Evolutionary conservation across 2,329 filamentous ascomycete genomes (phyloP), one percentile per base, ranked within the genome.

Genomic region (Cytospora leucostoma): DNA sequence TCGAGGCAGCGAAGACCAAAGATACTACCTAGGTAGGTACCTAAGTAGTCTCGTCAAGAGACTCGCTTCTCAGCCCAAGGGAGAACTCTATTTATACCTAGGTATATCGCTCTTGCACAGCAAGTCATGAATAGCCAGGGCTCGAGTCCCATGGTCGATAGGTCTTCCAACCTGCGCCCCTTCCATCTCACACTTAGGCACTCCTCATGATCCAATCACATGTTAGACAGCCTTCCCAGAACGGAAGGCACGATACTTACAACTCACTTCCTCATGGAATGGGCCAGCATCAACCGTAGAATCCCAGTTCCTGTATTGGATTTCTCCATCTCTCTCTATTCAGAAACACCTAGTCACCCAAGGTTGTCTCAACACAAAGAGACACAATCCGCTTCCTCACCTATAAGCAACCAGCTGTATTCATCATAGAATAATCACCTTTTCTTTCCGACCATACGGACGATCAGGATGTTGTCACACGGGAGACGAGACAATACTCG

Each of bases 391-490:
- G 44, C 7, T 35, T 33, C n/a, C 32, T 19, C 40, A 34, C 64
- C 51, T 61, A 35, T 38, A 17, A 47, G 12, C 38, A 15, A 50
- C 33, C 15, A 51, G 13, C 15, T 8, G 4, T 54, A 52, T 35
- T 12, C 21, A 56, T 44, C 33, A 33, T 49, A 37, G 32, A n/a
- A 27, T 10, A 44, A 19, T 47, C 44, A 21, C 44, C 7, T 37
- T 12, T 11, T 33, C 12, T 32, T 47, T 27, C 17, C 17, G 1
- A n/a, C n/a, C 11, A 19, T 27, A 47, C 19, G 35, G 44, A 15
- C 27, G 19, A 32, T 37, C 15, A 37, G 17, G 34, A 63, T 47
- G 56, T 32, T 15, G 57, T 56, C 50, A 47, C 47, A 63, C 49
- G 44, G 19, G 19, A 27, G 7, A 19, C 55, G 32, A 44, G 56